A percentile compares a stretch with the other conserved stretches of the same genome.
Evolutionary conservation across 441 rosid genomes (phyloP).

Genomic region (Populus hybrid): DNA sequence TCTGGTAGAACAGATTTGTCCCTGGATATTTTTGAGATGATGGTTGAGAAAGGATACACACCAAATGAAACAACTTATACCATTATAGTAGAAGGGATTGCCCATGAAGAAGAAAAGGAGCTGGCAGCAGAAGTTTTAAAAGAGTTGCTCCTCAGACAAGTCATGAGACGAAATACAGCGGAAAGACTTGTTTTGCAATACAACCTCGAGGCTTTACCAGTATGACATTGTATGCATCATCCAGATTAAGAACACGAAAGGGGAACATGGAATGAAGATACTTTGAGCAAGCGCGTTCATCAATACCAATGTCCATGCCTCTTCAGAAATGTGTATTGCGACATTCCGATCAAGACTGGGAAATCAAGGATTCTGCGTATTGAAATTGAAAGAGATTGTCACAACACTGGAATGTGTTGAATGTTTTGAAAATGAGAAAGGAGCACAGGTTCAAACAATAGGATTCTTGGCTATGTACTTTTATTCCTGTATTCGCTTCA

Average conservation of each 20-base stretch:
- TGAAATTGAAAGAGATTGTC: neutral
- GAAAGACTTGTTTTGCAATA: conserved; percentile 75
- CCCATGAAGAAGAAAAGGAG: conserved; percentile 50
- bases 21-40: conserved; percentile 57
- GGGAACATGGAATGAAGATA: neutral
- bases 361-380: neutral
- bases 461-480: neutral
- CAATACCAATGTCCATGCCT: neutral
- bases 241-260: neutral
- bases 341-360: neutral
- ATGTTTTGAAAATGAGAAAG: neutral
- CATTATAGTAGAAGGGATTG: conserved; percentile 72
- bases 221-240: neutral
- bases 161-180: conserved; percentile 48
- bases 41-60: conserved; percentile 60
- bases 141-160: conserved; percentile 45
- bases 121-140: conserved; percentile 59
- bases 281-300: neutral
- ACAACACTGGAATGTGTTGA: neutral
- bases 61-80: conserved; percentile 71
- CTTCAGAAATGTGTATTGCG: neutral
- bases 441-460: neutral
- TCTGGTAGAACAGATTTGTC: conserved; percentile 56
- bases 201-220: conserved; percentile 32
- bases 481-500: neutral